phyloP scores from a whole-genome alignment of 2,329 filamentous ascomycete species.

The Alternaria viburni region DNA sequence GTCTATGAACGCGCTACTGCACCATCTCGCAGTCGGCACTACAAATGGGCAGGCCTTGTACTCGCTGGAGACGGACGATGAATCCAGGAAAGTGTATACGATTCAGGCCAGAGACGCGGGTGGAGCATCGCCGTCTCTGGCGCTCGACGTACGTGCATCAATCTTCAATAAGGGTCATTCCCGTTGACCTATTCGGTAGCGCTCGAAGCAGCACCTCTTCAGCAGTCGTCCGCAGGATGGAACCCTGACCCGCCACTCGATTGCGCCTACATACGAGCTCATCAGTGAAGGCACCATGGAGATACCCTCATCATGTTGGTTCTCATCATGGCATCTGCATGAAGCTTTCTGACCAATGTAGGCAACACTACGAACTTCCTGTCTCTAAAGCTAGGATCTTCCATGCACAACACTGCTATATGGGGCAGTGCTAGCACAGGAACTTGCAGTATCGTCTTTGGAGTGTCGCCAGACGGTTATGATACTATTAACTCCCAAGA shows the following conservation, averaged over 20 bases:
- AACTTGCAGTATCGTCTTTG: slow-evolving; percentile 29
- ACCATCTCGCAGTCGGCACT: slow-evolving; percentile 30
- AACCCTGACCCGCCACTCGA: slow-evolving; percentile 22
- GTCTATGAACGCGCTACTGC: slow-evolving; percentile 12
- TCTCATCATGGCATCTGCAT: not conserved
- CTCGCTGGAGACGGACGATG: slow-evolving; percentile 23
- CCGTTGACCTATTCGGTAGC: slow-evolving; percentile 9
- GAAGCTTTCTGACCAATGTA: not conserved
- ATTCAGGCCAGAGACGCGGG: slow-evolving; percentile 19
- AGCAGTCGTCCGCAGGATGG: slow-evolving; percentile 25
- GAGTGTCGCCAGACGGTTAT: slow-evolving; percentile 19
- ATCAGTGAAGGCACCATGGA: slow-evolving; percentile 22
- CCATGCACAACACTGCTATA: slow-evolving; percentile 17
- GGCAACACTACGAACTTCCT: slow-evolving; percentile 29
- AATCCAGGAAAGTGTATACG: slow-evolving; percentile 9
- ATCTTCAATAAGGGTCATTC: not conserved
- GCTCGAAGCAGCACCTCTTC: slow-evolving; percentile 24
- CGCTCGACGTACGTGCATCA: slow-evolving; percentile 23
- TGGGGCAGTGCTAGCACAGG: slow-evolving; percentile 31
- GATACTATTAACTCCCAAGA: slow-evolving; percentile 23
- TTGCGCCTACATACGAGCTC: slow-evolving; percentile 24
- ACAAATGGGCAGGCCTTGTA: slow-evolving; percentile 19
- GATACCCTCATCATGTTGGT: slow-evolving; percentile 29
- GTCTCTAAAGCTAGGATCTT: slow-evolving; percentile 20
- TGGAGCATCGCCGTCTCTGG: slow-evolving; percentile 23